Base-by-base conservation (phyloP, 2,329 filamentous ascomycete genomes). In the Leptodontidium sp. region DNA sequence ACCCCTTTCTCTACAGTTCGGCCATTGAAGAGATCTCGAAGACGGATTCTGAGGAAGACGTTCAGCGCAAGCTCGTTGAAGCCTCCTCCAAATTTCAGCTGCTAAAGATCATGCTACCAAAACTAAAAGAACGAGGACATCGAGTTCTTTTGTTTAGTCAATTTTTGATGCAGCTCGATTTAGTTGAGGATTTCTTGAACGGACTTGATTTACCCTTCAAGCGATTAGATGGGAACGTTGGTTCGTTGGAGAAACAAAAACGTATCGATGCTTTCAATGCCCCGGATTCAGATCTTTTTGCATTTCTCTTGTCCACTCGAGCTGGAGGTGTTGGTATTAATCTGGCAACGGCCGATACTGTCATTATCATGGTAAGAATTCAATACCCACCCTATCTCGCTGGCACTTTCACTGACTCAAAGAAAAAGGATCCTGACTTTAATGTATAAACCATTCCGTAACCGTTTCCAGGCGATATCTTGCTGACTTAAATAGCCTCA, bases 321-420 rank as follows among this genome's bases (percentile, higher is more conserved):
- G 94, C 97, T 21, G 96, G 96, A 65, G 96, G 97, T 76, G 95
- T 99, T 0, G 97, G 96, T 17, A 99, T 99, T 83, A 99, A 99
- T 77, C 85, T 99, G 66, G 96, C 96, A 0, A 97, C 94, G 8
- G 96, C 96, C 2, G 96, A 99, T 77, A 99, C 96, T 0, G 97
- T 99, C 70, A 98, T 99, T 72, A 98, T 99, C 73, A 89, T 98
- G 73, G 75, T 75, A 66, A 64, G 94, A 40, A 12, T 40, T 40
- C 38, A 12, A 40, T 40, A 40, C 38, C 7, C 7, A 12, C 5
- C 38, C 8, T 40, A 12, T 40, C 38, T 40, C 11, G 38, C 5
- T 40, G 38, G 38, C 38, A 40, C 7, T 11, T 40, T 40, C 38
- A 11, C 38, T 40, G 38, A 40, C 32, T 35, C 11, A 9, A 12